These are phyloP conservation scores for Adenanthera pavonina DNA, from an alignment of 306 rosid species.

Conservation along the genomic window DNA sequence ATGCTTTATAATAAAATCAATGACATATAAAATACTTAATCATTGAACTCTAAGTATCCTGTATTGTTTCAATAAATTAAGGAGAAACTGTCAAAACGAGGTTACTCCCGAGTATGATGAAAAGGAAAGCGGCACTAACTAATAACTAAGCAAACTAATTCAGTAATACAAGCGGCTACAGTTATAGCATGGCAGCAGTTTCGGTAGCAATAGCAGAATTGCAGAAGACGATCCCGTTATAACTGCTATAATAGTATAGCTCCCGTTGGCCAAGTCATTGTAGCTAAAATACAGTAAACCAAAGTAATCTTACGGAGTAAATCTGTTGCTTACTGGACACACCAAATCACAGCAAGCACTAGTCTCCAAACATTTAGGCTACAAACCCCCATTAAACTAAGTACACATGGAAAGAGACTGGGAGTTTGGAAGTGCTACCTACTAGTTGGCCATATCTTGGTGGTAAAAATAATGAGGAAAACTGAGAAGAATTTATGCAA, in stretches of 20 bases:
- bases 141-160: not conserved
- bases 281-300: not conserved
- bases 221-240: slow-evolving; percentile 20
- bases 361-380: not conserved
- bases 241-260: slow-evolving; percentile 7
- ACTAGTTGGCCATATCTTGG: not conserved
- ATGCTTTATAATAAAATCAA: not conserved
- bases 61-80: not conserved
- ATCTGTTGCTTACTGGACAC: not conserved
- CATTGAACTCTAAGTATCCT: not conserved
- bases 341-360: slow-evolving; percentile 31
- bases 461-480: slow-evolving; percentile 21
- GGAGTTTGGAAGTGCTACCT: slow-evolving; percentile 21
- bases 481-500: slow-evolving; percentile 16
- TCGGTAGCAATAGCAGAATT: not conserved
- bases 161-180: not conserved
- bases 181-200: not conserved
- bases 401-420: not conserved
- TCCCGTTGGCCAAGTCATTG: not conserved
- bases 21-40: not conserved
- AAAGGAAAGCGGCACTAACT: not conserved
- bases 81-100: not conserved
- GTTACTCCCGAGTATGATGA: not conserved
- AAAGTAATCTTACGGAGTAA: slow-evolving; percentile 18
- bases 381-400: slow-evolving; percentile 17